These are phyloP conservation scores for Cephalotrichum gorgonifer DNA, from an alignment of 2,329 filamentous ascomycete species.

Conservation along the genomic window DNA sequence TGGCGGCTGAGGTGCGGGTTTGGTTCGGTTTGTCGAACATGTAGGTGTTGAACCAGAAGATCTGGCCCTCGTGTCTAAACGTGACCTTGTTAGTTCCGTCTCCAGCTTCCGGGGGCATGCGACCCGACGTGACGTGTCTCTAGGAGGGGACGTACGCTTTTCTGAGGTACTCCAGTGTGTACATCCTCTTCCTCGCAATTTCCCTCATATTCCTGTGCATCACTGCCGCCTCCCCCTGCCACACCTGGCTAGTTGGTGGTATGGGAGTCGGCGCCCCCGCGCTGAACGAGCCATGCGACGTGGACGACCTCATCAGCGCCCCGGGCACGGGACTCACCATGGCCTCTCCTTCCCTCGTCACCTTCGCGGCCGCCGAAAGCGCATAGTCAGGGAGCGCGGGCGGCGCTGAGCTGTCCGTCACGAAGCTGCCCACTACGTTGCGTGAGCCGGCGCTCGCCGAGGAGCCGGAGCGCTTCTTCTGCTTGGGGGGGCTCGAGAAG, in stretches of 20 bases:
- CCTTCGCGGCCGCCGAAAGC: slow-evolving; percentile 36
- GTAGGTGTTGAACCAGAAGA: slow-evolving; percentile 98
- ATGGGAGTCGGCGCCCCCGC: slow-evolving; percentile 16
- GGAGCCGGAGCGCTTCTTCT: slow-evolving; percentile 28
- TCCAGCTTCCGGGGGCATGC: too few relatives aligned
- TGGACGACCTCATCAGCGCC: slow-evolving; percentile 33
- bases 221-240: slow-evolving; percentile 30
- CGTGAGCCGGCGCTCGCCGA: slow-evolving; percentile 24
- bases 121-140: too few relatives aligned
- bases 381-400: slow-evolving; percentile 45
- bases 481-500: slow-evolving; percentile 27
- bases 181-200: slow-evolving; percentile 82
- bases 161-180: slow-evolving; percentile 82
- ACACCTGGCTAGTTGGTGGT: slow-evolving; percentile 9
- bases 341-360: slow-evolving; percentile 20
- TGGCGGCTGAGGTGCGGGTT: slow-evolving; percentile 73
- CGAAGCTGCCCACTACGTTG: slow-evolving; percentile 23
- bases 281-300: slow-evolving; percentile 18
- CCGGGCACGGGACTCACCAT: slow-evolving; percentile 20
- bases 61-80: slow-evolving; percentile 74
- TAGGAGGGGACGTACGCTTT: slow-evolving; percentile 59
- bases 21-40: slow-evolving; percentile 81
- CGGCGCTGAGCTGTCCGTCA: slow-evolving; percentile 35
- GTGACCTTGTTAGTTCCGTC: not conserved
- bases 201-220: slow-evolving; percentile 65